Base-by-base conservation (phyloP, 495 filamentous ascomycete species). In the Podospora didyma region DNA sequence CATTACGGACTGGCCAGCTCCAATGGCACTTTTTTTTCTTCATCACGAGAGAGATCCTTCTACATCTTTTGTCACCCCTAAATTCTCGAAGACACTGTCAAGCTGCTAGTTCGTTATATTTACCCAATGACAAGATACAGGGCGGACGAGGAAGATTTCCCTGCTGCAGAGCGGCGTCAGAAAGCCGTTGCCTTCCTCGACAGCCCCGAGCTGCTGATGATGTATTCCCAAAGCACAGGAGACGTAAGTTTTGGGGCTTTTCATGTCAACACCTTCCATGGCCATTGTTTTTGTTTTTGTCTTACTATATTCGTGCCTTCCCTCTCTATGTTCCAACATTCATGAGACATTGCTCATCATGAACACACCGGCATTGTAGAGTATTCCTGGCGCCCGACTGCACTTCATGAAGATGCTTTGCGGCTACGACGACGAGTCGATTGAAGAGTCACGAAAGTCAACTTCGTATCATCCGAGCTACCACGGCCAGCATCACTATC, bases 121-220 rank as follows among this genome's bases (percentile, higher is more conserved):
- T 52, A 12, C 20, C 3, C 28, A 49, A n/a, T 2, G 11, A 51
- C 23, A 1, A 19, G 45, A 31, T n/a, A 10, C 20, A 60, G 62
- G 11, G 17, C 34, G 6, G 54, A 62, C 17, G 63, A 60, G 46
- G 62, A 63, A 53, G 51, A 72, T 20, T 77, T 68, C 53, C 58
- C 57, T 31, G 23, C 44, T 2, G 17, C 46, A 16, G 72, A 79
- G 54, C 65, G 65, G 11, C 74, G 75, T 2, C 64, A 72, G 35
- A 60, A 70, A 23, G 79, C 79, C 28, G 64, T 73, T 16, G 61
- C 74, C 20, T 72, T 78, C 23, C 65, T 83, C 0, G 73, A 79
- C 47, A 76, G 59, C 47, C 79, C 79, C 1, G 80, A 83, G 55
- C 57, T 79, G 51, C 64, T 83, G 22, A 79, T 79, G 72, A 81